Evolutionary conservation across 768 basidiomycete genomes (phyloP).

Genomic region (Crucibulum laeve): DNA sequence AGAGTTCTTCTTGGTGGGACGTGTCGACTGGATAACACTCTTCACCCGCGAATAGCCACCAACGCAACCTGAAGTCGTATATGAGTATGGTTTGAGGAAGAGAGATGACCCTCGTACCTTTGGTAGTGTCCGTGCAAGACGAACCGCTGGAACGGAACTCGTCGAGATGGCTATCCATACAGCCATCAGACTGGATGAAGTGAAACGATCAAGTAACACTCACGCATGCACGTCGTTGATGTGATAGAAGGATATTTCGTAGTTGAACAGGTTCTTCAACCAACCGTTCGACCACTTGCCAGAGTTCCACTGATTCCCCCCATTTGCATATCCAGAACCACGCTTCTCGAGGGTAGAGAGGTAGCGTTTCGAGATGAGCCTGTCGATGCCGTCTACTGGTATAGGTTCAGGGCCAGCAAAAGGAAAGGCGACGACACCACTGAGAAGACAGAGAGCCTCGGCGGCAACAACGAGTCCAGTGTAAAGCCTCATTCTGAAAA

Average conservation of each 20-base stretch:
- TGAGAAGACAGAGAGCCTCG: not conserved
- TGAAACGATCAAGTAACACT: constrained; percentile 4
- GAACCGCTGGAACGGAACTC: constrained; percentile 30
- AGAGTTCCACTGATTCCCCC: constrained; percentile 6
- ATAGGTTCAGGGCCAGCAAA: not conserved
- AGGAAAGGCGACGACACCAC: not conserved
- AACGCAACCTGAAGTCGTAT: constrained; percentile 23
- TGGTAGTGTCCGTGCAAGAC: constrained; percentile 27
- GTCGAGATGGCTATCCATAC: constrained; percentile 27
- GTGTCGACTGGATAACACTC: constrained; percentile 25
- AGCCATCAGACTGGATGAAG: not conserved
- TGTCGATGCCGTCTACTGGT: constrained; percentile 10
- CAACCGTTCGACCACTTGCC: constrained; percentile 14
- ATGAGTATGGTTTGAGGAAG: not conserved
- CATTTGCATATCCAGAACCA: constrained; percentile 15
- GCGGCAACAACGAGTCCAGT: not conserved
- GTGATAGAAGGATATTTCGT: constrained; percentile 30
- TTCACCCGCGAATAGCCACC: constrained; percentile 41
- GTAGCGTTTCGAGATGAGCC: constrained; percentile 18
- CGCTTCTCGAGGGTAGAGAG: constrained; percentile 11
- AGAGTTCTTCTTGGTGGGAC: constrained; percentile 26
- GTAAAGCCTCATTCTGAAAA: not conserved
- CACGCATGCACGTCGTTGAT: constrained; percentile 39
- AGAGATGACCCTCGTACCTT: constrained; percentile 15
- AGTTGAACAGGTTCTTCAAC: constrained; percentile 13